Evolutionary conservation across 208 protist genomes (phyloP), one percentile per base, ranked within the genome.

Genomic region (Acanthamoeba triangularis): DNA sequence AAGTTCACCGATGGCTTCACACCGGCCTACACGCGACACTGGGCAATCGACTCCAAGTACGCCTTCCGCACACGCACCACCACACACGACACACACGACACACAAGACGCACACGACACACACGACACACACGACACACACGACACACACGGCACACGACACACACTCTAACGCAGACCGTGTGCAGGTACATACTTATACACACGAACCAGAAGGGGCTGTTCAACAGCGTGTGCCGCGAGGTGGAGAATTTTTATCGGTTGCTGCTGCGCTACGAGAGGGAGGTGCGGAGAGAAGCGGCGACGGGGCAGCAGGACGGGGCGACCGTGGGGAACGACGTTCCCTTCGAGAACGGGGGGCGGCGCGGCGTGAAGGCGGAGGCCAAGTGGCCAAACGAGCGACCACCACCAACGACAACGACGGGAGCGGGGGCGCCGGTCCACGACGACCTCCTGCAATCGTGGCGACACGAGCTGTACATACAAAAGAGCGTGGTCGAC

Each of bases 381-480:
- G 10, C 65, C 5, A n/a, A 35, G 65, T n/a, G 65, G 41, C 41
- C 41, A 47, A 47, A 6, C 41, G 30, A 85, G 25, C 44, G 25
- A 20, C 44, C 37, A 18, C 33, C 16, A n/a, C n/a, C 35, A 2
- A n/a, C 30, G n/a, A n/a, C 67, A 47, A 18, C 35, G 30, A 8
- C 5, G 30, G 69, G 2, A 0, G 25, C 25, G 33, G 30, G 63
- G 63, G 25, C 63, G n/a, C 7, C 69, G 33, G 67, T n/a, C n/a
- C 3, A 11, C 69, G 33, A 78, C 11, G 69, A 78, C 69, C 14
- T 56, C 28, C 16, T 85, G 47, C 76, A 44, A 11, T 30, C 28
- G 47, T 85, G 76, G 76, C 76, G 44, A 28, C 37, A 59, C 47
- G 76, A 85, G 76, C n/a, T 85, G 47, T n/a, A 85, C 37, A 85